Evolutionary conservation across 2,329 filamentous ascomycete species (phyloP).

Genomic region (Botryotinia globosa): DNA sequence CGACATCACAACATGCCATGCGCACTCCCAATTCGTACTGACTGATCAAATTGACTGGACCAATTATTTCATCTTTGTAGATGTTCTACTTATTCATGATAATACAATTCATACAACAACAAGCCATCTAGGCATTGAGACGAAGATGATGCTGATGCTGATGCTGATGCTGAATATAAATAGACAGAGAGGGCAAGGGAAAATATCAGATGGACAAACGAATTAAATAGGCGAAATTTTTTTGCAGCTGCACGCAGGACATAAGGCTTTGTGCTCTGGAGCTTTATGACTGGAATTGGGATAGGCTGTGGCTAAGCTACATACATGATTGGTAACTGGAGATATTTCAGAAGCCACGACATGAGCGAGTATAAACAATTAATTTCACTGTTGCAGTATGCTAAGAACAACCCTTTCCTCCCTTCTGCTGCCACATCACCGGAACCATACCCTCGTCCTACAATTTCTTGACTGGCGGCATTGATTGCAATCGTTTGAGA

Average conservation of each 20-base stretch:
- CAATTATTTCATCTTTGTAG: neutral
- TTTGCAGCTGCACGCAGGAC: neutral
- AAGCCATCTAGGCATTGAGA: neutral
- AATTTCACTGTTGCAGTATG: neutral
- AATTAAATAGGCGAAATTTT: neutral
- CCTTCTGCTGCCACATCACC: neutral
- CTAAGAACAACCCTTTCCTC: neutral
- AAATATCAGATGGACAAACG: neutral
- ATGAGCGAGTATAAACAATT: neutral
- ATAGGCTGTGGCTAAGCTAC: neutral
- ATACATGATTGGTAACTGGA: neutral
- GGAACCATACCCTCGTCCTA: neutral
- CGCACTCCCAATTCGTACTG: neutral
- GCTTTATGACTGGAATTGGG: neutral
- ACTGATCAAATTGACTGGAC: neutral
- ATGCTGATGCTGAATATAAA: neutral
- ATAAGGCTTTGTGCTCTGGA: too few relatives aligned
- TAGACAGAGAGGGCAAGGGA: too few relatives aligned
- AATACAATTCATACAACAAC: neutral
- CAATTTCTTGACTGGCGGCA: neutral
- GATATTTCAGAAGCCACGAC: neutral
- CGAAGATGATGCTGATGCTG: neutral
- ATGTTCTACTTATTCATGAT: neutral
- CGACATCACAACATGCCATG: neutral
- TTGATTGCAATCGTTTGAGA: neutral